Evolutionary conservation across 2,329 filamentous ascomycete species (phyloP).

Genomic region (Dryadomyces quercivorus): DNA sequence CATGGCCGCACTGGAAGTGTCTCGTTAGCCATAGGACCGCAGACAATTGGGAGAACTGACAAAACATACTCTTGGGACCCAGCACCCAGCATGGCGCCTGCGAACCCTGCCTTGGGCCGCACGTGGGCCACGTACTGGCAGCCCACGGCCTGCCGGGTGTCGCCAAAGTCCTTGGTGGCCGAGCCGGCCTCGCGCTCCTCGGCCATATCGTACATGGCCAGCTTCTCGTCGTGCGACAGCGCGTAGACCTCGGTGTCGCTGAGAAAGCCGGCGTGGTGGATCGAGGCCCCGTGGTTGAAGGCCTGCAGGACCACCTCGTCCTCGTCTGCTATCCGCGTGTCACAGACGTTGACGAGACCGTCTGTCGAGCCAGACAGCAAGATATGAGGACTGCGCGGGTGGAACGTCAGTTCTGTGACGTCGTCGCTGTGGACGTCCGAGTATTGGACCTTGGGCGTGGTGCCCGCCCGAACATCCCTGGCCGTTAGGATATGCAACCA

Average conservation of each 20-base stretch:
- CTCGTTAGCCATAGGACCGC: not conserved
- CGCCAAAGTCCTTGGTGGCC: slow-evolving; percentile 49
- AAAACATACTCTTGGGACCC: slow-evolving; percentile 53
- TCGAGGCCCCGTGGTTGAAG: slow-evolving; percentile 63
- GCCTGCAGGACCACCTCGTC: slow-evolving; percentile 69
- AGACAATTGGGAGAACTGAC: not conserved
- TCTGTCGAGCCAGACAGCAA: slow-evolving; percentile 71
- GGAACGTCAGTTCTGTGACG: slow-evolving; percentile 51
- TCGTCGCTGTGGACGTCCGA: slow-evolving; percentile 57
- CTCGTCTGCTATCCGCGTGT: slow-evolving; percentile 58
- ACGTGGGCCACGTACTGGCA: slow-evolving; percentile 68
- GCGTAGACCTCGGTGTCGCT: slow-evolving; percentile 53
- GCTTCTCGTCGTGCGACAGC: slow-evolving; percentile 65
- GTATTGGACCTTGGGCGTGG: slow-evolving; percentile 39
- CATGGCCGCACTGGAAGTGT: slow-evolving; percentile 31
- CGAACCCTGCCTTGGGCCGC: slow-evolving; percentile 41
- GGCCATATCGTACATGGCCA: slow-evolving; percentile 59
- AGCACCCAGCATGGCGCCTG: slow-evolving; percentile 48
- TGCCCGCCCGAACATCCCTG: slow-evolving; percentile 45
- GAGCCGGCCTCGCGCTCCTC: slow-evolving; percentile 49
- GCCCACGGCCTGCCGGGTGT: slow-evolving; percentile 50
- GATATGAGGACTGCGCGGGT: slow-evolving; percentile 45
- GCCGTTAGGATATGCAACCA: not conserved
- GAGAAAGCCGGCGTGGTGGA: slow-evolving; percentile 65
- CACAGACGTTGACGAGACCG: slow-evolving; percentile 65